phyloP scores from a whole-genome alignment of 495 filamentous ascomycete species.

The Aspergillus asperescens region DNA sequence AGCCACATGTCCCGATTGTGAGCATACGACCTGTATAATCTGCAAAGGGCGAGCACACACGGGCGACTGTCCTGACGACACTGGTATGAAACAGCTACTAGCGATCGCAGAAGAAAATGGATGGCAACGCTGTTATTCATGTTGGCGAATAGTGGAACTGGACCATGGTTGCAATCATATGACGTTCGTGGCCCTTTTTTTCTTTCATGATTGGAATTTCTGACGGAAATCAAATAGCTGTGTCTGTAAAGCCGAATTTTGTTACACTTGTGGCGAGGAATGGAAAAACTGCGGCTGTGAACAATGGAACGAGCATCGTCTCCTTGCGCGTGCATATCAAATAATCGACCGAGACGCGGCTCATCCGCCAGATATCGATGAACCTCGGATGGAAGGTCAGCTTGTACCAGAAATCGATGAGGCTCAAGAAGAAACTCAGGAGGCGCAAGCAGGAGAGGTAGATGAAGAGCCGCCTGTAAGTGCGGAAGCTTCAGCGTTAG shows the following conservation, averaged over 20 bases:
- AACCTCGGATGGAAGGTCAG: background rate
- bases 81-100: constrained; percentile 27
- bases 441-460: too few species aligned
- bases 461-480: too few species aligned
- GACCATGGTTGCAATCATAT: constrained; percentile 47
- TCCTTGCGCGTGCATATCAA: constrained; percentile 29
- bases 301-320: constrained; percentile 35
- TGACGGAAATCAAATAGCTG: constrained; percentile 33
- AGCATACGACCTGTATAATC: constrained; percentile 34
- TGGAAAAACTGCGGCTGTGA: constrained; percentile 50
- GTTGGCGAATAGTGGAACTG: constrained; percentile 37
- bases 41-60: constrained; percentile 44
- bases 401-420: too few species aligned
- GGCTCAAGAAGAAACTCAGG: too few species aligned
- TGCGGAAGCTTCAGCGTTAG: too few species aligned
- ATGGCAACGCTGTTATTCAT: constrained; percentile 41
- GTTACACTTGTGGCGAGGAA: constrained; percentile 47
- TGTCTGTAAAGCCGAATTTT: constrained; percentile 51
- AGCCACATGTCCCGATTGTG: constrained; percentile 40
- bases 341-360: constrained; percentile 28
- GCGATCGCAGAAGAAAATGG: constrained; percentile 28
- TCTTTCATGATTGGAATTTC: too few species aligned
- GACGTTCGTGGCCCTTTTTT: constrained; percentile 15
- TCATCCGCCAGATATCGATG: background rate
- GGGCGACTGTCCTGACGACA: constrained; percentile 40